Percentiles rank a stretch among this genome's conserved stretches.
phyloP scores from a whole-genome alignment of 805 yeast species.

The Sugiyamaella chiloensis region DNA sequence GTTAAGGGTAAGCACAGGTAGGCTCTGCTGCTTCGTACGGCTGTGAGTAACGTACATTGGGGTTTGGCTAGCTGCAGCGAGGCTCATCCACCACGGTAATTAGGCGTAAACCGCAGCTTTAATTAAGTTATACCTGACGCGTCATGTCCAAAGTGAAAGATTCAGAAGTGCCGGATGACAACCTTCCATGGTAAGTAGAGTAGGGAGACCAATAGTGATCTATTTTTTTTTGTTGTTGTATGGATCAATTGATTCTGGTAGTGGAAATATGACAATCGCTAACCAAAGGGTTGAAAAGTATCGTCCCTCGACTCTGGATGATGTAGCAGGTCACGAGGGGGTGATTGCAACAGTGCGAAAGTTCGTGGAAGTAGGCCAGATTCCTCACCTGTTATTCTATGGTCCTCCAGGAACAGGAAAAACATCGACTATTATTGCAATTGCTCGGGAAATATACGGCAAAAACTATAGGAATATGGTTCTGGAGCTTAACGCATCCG shows the following conservation, averaged over 20 bases:
- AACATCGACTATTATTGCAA: slow-evolving; percentile 82
- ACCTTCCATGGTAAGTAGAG: slow-evolving; percentile 50
- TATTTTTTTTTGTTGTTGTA: too few species aligned
- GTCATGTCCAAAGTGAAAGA: slow-evolving; percentile 14
- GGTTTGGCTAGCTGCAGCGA: too few species aligned
- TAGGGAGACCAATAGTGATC: too few species aligned
- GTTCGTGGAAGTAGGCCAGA: slow-evolving; percentile 75
- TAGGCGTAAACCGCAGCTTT: too few species aligned
- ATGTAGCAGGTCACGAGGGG: slow-evolving; percentile 87
- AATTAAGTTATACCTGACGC: too few species aligned
- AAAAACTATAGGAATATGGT: slow-evolving; percentile 81
- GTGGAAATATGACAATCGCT: too few species aligned
- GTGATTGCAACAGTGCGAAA: slow-evolving; percentile 80
- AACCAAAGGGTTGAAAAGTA: slow-evolving; percentile 81
- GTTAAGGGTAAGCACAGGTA: too few species aligned
- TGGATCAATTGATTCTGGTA: too few species aligned
- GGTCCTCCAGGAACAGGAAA: slow-evolving; percentile 97
- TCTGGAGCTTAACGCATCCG: slow-evolving; percentile 91
- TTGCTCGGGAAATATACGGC: slow-evolving; percentile 87
- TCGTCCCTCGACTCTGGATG: slow-evolving; percentile 79
- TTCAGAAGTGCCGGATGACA: slow-evolving; percentile 28
- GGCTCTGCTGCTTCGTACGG: too few species aligned
- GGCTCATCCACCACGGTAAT: too few species aligned
- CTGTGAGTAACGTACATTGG: too few species aligned
- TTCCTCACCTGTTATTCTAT: slow-evolving; percentile 90